A percentile compares a stretch with the other conserved stretches of the same genome.
These are phyloP conservation scores for Spathaspora jeffriesii DNA, from an alignment of 1,139 yeast species.

Conservation along the genomic window DNA sequence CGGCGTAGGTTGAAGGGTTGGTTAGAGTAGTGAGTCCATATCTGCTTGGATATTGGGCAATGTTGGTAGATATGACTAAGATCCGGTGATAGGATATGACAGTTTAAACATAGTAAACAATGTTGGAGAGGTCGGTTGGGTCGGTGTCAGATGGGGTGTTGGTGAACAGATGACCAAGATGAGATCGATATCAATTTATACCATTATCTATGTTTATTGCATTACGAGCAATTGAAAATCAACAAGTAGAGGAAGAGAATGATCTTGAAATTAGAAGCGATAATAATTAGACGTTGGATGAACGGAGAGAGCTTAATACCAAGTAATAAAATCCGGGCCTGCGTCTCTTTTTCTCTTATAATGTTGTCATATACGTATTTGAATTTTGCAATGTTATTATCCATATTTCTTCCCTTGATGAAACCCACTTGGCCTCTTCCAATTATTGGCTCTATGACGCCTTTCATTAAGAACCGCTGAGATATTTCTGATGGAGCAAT, in stretches of 20 bases:
- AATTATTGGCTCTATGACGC: background rate
- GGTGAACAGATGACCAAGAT: no score
- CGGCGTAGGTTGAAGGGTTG: no score
- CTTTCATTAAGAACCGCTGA: background rate
- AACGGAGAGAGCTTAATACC: conserved; percentile 49
- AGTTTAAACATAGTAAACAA: background rate
- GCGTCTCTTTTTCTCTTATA: background rate
- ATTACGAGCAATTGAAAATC: conserved; percentile 48
- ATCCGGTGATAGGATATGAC: background rate
- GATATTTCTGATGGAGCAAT: background rate
- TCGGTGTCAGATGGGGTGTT: no score
- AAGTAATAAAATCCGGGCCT: background rate
- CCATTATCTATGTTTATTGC: conserved; percentile 90
- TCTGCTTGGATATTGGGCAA: background rate
- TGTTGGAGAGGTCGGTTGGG: no score
- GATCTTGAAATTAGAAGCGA: conserved; percentile 6
- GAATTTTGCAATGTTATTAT: background rate
- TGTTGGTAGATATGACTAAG: background rate
- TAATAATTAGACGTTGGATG: conserved; percentile 55
- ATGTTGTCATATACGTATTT: background rate
- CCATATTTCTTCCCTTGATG: background rate
- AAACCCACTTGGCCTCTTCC: background rate
- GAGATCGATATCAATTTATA: conserved; percentile 74
- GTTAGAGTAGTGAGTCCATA: background rate
- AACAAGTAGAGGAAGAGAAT: conserved; percentile 11